These are phyloP conservation scores for Capronia epimyces DNA, from an alignment of 2,329 filamentous ascomycete genomes.

Conservation along the genomic window DNA sequence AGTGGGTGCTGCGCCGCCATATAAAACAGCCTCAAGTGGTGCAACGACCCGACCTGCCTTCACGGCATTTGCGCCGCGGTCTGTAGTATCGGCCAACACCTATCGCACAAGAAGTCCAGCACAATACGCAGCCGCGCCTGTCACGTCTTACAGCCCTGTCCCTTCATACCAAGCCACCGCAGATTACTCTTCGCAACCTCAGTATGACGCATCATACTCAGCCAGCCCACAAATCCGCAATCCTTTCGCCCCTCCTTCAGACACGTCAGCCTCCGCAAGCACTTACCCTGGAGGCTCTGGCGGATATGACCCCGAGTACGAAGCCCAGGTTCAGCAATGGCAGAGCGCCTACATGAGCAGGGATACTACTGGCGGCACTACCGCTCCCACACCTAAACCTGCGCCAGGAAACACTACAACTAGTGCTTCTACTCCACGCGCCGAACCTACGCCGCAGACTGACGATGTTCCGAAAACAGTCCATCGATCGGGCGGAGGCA, in stretches of 20 bases:
- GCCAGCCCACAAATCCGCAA: conserved; percentile 62
- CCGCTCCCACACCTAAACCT: conserved; percentile 26
- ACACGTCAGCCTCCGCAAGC: conserved; percentile 46
- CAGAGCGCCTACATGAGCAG: conserved; percentile 77
- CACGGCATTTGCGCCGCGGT: conserved; percentile 56
- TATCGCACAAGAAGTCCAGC: conserved; percentile 35
- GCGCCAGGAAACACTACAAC: conserved; percentile 30
- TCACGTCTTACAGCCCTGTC: conserved; percentile 30
- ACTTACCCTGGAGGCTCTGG: conserved; percentile 36
- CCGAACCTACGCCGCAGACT: conserved; percentile 38
- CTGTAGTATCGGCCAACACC: conserved; percentile 46
- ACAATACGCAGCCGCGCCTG: conserved; percentile 37
- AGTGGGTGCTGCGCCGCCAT: conserved; percentile 37
- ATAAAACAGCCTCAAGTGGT: conserved; percentile 47
- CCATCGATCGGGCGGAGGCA: conserved; percentile 78
- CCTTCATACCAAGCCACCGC: conserved; percentile 29
- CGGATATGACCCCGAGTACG: conserved; percentile 66
- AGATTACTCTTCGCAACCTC: conserved; percentile 46
- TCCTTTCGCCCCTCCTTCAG: conserved; percentile 59
- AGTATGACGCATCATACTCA: conserved; percentile 41
- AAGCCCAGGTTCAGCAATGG: conserved; percentile 91
- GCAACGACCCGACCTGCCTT: conserved; percentile 38
- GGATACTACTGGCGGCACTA: conserved; percentile 44
- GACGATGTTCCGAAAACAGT: conserved; percentile 65
- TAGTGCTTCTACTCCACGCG: conserved; percentile 26